Base-by-base conservation (phyloP, 495 filamentous ascomycete species). In the Baudoinia panamericana region DNA sequence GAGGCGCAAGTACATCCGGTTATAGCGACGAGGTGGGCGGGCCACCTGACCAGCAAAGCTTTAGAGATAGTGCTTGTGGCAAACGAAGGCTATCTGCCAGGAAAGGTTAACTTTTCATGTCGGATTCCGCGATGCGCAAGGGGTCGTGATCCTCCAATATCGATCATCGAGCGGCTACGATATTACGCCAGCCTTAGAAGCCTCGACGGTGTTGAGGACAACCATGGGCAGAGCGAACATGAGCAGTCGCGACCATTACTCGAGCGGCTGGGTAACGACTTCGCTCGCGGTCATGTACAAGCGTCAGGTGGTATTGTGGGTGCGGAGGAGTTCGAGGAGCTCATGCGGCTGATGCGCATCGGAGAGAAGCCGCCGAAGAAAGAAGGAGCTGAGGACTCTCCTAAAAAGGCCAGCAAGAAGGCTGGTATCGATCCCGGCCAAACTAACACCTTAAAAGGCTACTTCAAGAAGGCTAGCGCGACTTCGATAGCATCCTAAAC, bases 21-120 rank as follows among this genome's bases (percentile, higher is more conserved):
- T 9, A 73, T 77, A 41, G 72, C 72, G 18, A 74, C 69, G 5
- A 57, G 72, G 23, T 76, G 74, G 74, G 66, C 71, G 13, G 63
- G 65, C 0, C 56, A 66, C 29, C 58, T 78, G 12, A 55, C 60
- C 22, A 66, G 65, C 18, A 57, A 65, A 29, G 61, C 60, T 23
- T 57, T 75, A 10, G 68, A 76, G 30, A 62, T 75, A 8, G 58
- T 78, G 12, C 53, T 75, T 42, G 68, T 67, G 6, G 74, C 73
- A 0, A 77, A 78, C 39, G 62, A 65, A 18, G 74, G 71, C 8
- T 78, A 76, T 51, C 59, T 70, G 0, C 63, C 64, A 0, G 68
- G 58, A 5, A 60, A 60, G 39, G 71, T 78, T 8, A 69, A 72
- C 48, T 76, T 78, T 52, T 75, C 72, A 12, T 75, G 73, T 41